These are phyloP conservation scores for Yarrowia divulgata DNA, from an alignment of 805 yeast species.

Conservation along the genomic window DNA sequence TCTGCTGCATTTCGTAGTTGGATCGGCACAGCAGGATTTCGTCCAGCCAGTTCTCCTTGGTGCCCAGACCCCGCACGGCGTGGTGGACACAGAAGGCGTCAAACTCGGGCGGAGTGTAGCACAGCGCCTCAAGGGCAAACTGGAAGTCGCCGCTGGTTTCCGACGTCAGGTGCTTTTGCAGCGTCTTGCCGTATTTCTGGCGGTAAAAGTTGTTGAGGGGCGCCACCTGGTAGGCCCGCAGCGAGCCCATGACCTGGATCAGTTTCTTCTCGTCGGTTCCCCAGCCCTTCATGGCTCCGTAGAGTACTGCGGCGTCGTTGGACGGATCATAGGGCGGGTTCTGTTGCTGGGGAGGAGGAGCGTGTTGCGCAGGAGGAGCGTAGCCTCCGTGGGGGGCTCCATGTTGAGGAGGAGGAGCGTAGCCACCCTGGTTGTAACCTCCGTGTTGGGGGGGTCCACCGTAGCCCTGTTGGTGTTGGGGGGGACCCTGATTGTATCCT, in stretches of 20 bases:
- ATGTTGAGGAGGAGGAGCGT: constrained; percentile 7
- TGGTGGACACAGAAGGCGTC: constrained; percentile 43
- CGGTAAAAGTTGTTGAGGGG: constrained; percentile 41
- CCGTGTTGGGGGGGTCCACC: constrained; percentile 1
- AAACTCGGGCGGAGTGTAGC: constrained; percentile 43
- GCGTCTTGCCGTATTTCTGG: constrained; percentile 41
- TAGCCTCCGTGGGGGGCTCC: background rate
- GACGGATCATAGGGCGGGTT: constrained; percentile 42
- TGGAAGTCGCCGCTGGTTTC: constrained; percentile 44
- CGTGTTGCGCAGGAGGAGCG: constrained; percentile 11
- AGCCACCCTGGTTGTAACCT: constrained; percentile 6
- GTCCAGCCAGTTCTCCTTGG: constrained; percentile 43
- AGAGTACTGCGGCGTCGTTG: constrained; percentile 41
- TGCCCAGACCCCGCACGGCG: constrained; percentile 44
- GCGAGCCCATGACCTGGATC: constrained; percentile 41
- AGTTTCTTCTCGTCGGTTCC: constrained; percentile 45
- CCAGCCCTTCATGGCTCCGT: constrained; percentile 45
- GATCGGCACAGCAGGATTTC: constrained; percentile 43
- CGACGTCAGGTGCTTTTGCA: constrained; percentile 42
- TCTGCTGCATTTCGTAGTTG: constrained; percentile 43
- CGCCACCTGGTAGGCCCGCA: constrained; percentile 43
- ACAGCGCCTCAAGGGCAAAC: constrained; percentile 42
- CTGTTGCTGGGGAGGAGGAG: constrained; percentile 13
- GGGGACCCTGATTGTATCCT: constrained; percentile 38
- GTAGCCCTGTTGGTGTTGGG: background rate